Evolutionary conservation across 768 basidiomycete genomes (phyloP), one percentile per base, ranked within the genome.

Genomic region (Neoboletus magnificus): DNA sequence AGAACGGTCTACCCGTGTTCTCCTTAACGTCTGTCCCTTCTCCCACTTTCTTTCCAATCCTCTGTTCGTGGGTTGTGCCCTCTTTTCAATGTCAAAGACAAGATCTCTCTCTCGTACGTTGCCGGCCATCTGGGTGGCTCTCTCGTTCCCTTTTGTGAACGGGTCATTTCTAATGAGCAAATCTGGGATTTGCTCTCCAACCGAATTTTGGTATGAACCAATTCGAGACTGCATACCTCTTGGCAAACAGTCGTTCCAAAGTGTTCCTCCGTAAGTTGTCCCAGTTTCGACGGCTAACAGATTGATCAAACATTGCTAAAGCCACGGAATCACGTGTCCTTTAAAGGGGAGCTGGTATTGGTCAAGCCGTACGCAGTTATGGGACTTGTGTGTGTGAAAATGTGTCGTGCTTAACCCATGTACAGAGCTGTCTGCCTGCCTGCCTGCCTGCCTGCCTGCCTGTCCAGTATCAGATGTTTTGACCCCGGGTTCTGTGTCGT

Each of bases 161-260:
- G 58, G 60, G 20, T 29, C 47, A 35, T 33, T 55, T 33, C 45
- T 44, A 50, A 41, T 20, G 48, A 58, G 43, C 48, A 45, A 50
- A 15, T 37, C 57, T 42, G 52, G 54, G 20, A 57, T 47, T 60
- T 65, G 60, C 44, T 50, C 56, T 11, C 36, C 27, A 27, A 52
- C 62, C 49, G 63, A 55, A 59, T 41, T 56, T 25, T 62, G 60
- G 64, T 57, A 59, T 43, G 52, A 56, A 45, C 49, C 54, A 15
- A 48, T 59, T 29, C 49, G 7, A 11, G 39, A 41, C 16, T 63
- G 60, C 45, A 52, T 58, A 20, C 55, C 50, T 47, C 43, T 52
- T n/a, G 53, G 50, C 8, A 57, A 45, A 15, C 40, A 36, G 22
- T 18, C 55, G 10, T 44, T 29, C 23, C 56, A 44, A 20, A 22